phyloP scores from a whole-genome alignment of 2,329 filamentous ascomycete species.

The Penicillium sp. region DNA sequence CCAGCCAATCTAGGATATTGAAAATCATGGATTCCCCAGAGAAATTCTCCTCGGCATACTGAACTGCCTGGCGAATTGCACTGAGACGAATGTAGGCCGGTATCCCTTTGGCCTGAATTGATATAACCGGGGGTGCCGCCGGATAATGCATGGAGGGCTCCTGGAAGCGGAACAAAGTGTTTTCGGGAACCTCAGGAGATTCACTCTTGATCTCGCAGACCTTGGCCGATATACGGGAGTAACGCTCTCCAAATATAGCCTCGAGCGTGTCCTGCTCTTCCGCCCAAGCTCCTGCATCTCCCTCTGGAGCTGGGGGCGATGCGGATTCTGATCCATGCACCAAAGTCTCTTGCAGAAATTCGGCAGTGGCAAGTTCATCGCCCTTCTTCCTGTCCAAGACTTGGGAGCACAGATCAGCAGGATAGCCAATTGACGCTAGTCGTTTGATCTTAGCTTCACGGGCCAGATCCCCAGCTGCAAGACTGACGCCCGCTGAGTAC shows the following conservation, averaged over 20 bases:
- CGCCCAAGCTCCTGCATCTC: constrained; percentile 64
- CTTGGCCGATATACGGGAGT: constrained; percentile 57
- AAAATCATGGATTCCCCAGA: constrained; percentile 88
- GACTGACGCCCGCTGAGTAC: constrained; percentile 84
- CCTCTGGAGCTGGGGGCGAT: constrained; percentile 16
- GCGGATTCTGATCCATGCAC: constrained; percentile 45
- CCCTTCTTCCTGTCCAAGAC: constrained; percentile 67
- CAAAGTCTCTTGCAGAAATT: constrained; percentile 71
- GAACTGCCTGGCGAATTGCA: constrained; percentile 72
- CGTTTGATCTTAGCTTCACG: constrained; percentile 79
- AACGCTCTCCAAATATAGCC: constrained; percentile 79
- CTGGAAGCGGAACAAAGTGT: constrained; percentile 63
- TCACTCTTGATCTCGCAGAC: constrained; percentile 70
- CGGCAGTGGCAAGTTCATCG: constrained; percentile 74
- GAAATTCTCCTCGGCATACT: constrained; percentile 67
- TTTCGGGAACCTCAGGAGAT: constrained; percentile 42
- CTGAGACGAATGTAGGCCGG: constrained; percentile 93
- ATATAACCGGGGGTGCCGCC: constrained; percentile 62
- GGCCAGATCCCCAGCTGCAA: constrained; percentile 77
- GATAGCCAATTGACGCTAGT: constrained; percentile 78
- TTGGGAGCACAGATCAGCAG: constrained; percentile 75
- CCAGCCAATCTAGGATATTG: constrained; percentile 85
- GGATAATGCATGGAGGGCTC: constrained; percentile 71
- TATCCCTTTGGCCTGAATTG: constrained; percentile 64
- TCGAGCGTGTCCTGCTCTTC: constrained; percentile 82